phyloP scores from a whole-genome alignment of 2,329 filamentous ascomycete species.

The Fusarium keratoplasticum region DNA sequence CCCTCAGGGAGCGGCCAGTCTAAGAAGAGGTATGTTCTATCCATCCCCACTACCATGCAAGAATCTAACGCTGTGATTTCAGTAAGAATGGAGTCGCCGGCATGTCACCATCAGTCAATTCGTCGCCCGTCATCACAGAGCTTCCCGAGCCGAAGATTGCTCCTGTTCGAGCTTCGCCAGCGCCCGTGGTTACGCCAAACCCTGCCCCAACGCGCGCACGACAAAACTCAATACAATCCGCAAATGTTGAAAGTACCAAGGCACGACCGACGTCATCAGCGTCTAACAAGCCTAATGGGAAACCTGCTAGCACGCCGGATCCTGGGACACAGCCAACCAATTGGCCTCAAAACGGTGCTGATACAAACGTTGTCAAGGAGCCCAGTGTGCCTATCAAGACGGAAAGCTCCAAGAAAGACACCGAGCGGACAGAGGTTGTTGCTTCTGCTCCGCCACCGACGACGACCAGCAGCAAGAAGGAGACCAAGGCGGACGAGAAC shows the following conservation, averaged over 20 bases:
- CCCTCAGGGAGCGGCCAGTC: constrained; percentile 74
- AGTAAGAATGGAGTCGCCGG: constrained; percentile 56
- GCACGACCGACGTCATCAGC: constrained; percentile 69
- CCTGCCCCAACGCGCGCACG: constrained; percentile 78
- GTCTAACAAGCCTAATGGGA: constrained; percentile 70
- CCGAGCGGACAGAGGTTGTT: constrained; percentile 44
- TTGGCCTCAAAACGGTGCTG: constrained; percentile 46
- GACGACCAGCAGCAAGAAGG: constrained; percentile 54
- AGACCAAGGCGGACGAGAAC: constrained; percentile 53
- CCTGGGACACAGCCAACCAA: constrained; percentile 45
- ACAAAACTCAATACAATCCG: constrained; percentile 76
- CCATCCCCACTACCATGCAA: not conserved
- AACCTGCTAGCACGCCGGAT: constrained; percentile 55
- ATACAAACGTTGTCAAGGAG: constrained; percentile 66
- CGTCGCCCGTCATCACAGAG: constrained; percentile 79
- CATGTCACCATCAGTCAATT: constrained; percentile 77
- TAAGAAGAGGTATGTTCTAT: constrained; percentile 78
- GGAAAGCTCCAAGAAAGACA: constrained; percentile 50
- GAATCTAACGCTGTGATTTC: constrained; percentile 32
- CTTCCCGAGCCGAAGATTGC: constrained; percentile 70
- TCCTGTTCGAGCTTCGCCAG: constrained; percentile 67
- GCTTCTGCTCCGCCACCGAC: constrained; percentile 45
- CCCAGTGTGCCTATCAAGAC: constrained; percentile 48
- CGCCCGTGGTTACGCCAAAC: constrained; percentile 66
- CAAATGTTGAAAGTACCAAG: constrained; percentile 63